Base-by-base conservation (phyloP, 176 grass and related monocot genomes). In the Saccharum officinarum region DNA sequence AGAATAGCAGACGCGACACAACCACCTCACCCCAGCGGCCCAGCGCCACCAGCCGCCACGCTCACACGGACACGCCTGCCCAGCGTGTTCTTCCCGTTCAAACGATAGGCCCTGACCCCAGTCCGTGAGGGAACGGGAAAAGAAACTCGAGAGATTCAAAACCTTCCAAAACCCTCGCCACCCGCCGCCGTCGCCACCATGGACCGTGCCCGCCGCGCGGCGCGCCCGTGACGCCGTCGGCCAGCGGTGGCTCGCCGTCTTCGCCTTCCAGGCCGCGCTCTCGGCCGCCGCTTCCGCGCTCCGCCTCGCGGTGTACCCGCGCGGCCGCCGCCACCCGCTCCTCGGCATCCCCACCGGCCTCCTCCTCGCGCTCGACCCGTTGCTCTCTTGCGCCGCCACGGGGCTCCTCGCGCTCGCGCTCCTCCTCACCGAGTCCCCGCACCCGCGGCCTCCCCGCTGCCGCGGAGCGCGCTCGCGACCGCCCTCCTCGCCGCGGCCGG, bases 351-450 rank as follows among this genome's bases (percentile, higher is more conserved):
- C 84, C 61, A 55, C 61, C 12, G 49, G 49, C 42, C 63, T 88
- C 79, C 72, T 90, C 69, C 63, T 89, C 77, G 52, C 75, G 37
- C 85, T 95, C 67, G 79, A 85, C 72, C 82, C 84, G 76, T 5
- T 92, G 80, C 83, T 95, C 67, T 69, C 88, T 61, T 83, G 64
- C 75, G 80, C 87, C 71, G 76, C 70, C 89, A 81, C 76, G 85
- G 81, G 69, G 52, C 78, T 92, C 70, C 71, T 95, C 93, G 80
- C 93, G 82, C 93, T 92, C 57, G 87, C 78, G 62, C 61, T 92
- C 85, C 88, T 92, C 31, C 46, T 92, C 77, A 84, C 75, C 50
- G 78, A 36, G 79, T 82, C 88, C 17, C 80, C 88, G 65, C 93
- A 60, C 90, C 90, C 77, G 76, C 73, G 47, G 80, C 77, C 77